Evolutionary conservation across 352 stramenopile genomes (phyloP).

Genomic region (Phytopythium sindhum): DNA sequence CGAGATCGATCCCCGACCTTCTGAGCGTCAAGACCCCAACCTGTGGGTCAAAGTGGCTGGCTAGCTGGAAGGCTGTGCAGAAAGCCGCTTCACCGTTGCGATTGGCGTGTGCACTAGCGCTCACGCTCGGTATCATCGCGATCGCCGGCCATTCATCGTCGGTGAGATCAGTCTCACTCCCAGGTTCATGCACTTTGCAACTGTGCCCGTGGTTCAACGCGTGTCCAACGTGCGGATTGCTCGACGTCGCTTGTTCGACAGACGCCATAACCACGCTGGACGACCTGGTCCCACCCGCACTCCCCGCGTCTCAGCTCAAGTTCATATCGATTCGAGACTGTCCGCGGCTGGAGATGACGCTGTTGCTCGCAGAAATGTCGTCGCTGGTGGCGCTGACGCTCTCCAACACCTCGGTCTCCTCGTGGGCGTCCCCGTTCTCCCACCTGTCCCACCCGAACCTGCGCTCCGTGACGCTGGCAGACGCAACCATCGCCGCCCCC

Average conservation of each 20-base stretch:
- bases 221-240: background rate
- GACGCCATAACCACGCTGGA: background rate
- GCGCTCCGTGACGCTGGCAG: background rate
- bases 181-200: background rate
- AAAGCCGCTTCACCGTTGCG: background rate
- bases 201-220: conserved; percentile 2
- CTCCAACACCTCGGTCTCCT: background rate
- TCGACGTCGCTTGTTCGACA: background rate
- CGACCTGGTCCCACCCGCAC: background rate
- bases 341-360: background rate
- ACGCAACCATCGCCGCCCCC: background rate
- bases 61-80: background rate
- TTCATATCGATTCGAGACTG: conserved; percentile 5
- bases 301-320: background rate
- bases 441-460: background rate
- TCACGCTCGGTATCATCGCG: background rate
- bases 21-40: background rate
- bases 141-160: conserved; percentile 2
- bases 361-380: background rate
- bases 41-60: background rate
- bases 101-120: background rate
- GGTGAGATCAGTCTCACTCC: background rate
- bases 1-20: background rate
- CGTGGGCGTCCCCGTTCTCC: background rate
- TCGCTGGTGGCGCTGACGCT: background rate